Percentiles rank a stretch among this genome's conserved stretches.
Conservation (phyloP, 78 protist species). For the Dictyostelium firmibasis region DNA sequence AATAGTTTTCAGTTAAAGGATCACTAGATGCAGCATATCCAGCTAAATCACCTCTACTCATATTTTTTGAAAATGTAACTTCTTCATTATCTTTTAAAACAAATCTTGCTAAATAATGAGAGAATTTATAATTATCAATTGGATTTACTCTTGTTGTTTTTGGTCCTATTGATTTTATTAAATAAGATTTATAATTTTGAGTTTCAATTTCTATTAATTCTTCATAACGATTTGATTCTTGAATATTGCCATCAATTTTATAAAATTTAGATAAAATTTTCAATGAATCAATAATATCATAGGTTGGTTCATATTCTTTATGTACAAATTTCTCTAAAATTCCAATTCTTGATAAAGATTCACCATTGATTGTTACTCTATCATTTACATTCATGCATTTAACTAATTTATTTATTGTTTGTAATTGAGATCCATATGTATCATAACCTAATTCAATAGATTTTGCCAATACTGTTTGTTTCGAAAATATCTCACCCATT, state of each 20-base stretch:
- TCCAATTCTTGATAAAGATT: not conserved
- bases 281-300: too few relatives aligned
- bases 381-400: not conserved
- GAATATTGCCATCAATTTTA: not conserved
- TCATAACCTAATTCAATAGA: not conserved
- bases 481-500: not conserved
- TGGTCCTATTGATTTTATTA: not conserved
- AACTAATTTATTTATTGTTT: not conserved
- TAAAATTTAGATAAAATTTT: too few relatives aligned
- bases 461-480: not conserved
- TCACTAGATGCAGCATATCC: not conserved
- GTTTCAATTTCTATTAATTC: not conserved
- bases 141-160: too few relatives aligned
- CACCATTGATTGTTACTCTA: not conserved
- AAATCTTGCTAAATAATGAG: not conserved
- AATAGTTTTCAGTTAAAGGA: too few relatives aligned
- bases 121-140: too few relatives aligned
- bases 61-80: not conserved
- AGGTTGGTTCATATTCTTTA: not conserved
- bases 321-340: too few relatives aligned
- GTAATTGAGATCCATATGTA: not conserved
- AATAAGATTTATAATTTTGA: not conserved
- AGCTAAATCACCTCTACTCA: not conserved
- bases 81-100: not conserved
- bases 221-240: not conserved